Evolutionary conservation across 306 rosid genomes (phyloP).

Genomic region (Quercus aquifolioides): DNA sequence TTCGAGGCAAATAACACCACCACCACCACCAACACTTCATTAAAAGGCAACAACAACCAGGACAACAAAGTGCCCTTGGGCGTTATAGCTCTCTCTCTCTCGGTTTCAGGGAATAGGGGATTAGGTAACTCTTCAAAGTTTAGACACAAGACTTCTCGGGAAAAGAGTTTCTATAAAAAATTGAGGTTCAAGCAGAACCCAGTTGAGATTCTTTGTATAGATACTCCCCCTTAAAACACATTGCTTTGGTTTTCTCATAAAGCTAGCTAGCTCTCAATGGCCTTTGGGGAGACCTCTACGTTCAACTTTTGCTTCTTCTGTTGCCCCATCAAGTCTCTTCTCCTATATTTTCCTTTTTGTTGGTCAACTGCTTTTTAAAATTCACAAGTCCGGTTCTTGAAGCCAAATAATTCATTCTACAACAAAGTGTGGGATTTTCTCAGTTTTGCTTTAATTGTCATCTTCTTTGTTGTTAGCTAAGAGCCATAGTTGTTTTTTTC

Average conservation of each 20-base stretch:
- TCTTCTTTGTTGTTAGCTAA: constrained; percentile 18
- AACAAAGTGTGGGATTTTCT: constrained; percentile 21
- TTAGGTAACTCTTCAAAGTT: constrained; percentile 10
- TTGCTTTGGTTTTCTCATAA: constrained; percentile 5
- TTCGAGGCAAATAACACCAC: constrained; percentile 60
- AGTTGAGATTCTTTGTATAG: constrained; percentile 19
- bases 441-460: constrained; percentile 4
- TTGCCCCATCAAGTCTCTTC: neutral
- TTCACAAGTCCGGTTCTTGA: constrained; percentile 7
- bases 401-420: neutral
- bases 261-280: neutral
- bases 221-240: neutral
- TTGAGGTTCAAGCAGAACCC: neutral
- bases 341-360: neutral
- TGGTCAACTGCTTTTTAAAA: constrained; percentile 15
- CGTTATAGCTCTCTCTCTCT: constrained; percentile 9
- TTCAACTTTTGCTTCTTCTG: neutral
- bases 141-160: neutral
- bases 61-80: constrained; percentile 18
- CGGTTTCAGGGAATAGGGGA: constrained; percentile 19
- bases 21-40: constrained; percentile 17
- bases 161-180: neutral
- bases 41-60: constrained; percentile 52
- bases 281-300: neutral
- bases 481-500: neutral